These are phyloP conservation scores for Diaporthe helianthi DNA, from an alignment of 2,329 filamentous ascomycete genomes.

Conservation along the genomic window DNA sequence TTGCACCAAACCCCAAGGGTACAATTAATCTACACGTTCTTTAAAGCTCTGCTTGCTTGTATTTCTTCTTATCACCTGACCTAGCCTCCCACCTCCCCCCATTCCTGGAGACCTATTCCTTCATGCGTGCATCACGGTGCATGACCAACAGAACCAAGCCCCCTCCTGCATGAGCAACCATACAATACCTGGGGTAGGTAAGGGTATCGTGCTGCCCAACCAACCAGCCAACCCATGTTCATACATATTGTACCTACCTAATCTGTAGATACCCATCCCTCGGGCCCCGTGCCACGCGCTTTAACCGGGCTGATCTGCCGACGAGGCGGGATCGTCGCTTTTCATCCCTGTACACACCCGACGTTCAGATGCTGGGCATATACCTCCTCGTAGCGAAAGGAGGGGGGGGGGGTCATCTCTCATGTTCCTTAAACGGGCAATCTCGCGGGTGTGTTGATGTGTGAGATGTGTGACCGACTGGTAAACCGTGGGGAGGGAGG, in stretches of 20 bases:
- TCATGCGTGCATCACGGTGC: background rate
- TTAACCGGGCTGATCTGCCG: conserved; percentile 22
- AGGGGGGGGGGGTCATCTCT: background rate
- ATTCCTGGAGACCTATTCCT: no score
- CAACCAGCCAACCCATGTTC: no score
- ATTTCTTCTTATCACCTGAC: no score
- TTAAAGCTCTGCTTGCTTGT: no score
- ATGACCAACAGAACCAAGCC: background rate
- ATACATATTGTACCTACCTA: no score
- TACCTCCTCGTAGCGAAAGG: background rate
- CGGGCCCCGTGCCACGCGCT: background rate
- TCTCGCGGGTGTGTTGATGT: background rate
- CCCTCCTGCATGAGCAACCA: background rate
- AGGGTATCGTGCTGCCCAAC: background rate
- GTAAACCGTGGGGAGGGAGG: background rate
- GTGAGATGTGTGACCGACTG: background rate
- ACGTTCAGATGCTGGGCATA: background rate
- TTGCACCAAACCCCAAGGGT: background rate
- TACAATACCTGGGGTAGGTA: background rate
- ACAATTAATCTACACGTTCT: background rate
- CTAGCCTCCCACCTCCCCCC: background rate
- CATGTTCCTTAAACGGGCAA: background rate
- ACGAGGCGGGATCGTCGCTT: background rate
- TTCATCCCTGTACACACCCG: background rate
- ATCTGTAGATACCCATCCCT: background rate